Evolutionary conservation across 306 rosid genomes (phyloP).

Genomic region (Vigna trinervia): DNA sequence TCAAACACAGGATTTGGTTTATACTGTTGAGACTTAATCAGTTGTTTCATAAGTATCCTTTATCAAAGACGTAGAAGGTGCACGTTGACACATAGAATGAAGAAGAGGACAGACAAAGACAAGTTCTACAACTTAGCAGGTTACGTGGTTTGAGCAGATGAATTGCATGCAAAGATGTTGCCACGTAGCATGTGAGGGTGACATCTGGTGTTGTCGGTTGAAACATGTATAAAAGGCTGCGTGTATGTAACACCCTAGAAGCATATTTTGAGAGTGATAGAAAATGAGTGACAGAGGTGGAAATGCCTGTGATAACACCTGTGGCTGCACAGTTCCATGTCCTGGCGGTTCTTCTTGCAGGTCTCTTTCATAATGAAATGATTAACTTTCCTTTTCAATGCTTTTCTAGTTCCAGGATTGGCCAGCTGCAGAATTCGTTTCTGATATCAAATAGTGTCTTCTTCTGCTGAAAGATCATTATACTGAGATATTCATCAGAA

Average conservation of each 20-base stretch:
- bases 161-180: conserved; percentile 26
- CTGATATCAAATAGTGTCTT: too few species aligned
- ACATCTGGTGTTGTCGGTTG: background rate
- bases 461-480: too few species aligned
- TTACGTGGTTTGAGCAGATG: conserved; percentile 7
- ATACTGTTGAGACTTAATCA: too few species aligned
- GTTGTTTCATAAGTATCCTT: too few species aligned
- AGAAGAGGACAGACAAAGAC: too few species aligned
- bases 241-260: background rate
- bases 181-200: conserved; percentile 18
- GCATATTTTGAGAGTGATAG: background rate
- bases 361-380: background rate
- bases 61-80: too few species aligned
- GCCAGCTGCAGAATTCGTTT: too few species aligned
- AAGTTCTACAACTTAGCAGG: background rate
- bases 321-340: conserved; percentile 57
- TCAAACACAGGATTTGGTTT: too few species aligned
- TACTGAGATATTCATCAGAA: too few species aligned
- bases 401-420: too few species aligned
- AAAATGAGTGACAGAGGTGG: conserved; percentile 44
- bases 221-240: background rate
- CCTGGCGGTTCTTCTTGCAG: conserved; percentile 57
- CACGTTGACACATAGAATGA: too few species aligned
- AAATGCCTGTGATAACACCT: conserved; percentile 43
- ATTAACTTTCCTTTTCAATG: background rate